These are phyloP conservation scores for Elymus sibiricus DNA, from an alignment of 176 grass and related monocot genomes.

Conservation along the genomic window DNA sequence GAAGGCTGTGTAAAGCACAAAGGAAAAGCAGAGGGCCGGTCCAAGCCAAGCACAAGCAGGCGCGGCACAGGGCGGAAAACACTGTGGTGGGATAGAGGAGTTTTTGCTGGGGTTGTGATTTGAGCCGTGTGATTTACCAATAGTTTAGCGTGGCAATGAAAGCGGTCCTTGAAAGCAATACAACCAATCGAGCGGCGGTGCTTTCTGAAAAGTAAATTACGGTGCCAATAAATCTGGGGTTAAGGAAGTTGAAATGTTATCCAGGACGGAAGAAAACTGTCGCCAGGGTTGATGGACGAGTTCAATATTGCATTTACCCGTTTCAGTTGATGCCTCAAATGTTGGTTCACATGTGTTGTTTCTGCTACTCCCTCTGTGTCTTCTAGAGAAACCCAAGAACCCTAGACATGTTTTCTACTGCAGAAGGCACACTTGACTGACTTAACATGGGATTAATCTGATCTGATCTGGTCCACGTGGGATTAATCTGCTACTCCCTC, in stretches of 20 bases:
- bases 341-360: not conserved
- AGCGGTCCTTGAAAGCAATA: not conserved
- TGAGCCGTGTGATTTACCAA: not conserved
- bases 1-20: slow-evolving; percentile 19
- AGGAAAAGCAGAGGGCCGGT: not conserved
- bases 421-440: not conserved
- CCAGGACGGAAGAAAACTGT: not conserved
- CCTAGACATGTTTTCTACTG: not conserved
- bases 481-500: too few relatives aligned
- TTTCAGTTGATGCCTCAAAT: not conserved
- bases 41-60: not conserved
- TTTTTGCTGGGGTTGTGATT: not conserved
- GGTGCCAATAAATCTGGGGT: not conserved
- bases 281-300: not conserved
- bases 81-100: not conserved
- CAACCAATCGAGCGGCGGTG: not conserved
- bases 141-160: not conserved
- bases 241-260: not conserved
- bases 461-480: too few relatives aligned
- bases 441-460: not conserved
- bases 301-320: not conserved
- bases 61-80: too few relatives aligned
- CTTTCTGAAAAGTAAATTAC: not conserved
- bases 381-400: not conserved
- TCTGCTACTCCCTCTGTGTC: not conserved